These are phyloP conservation scores for Hypoxylon rickii DNA, from an alignment of 495 filamentous ascomycete genomes.

Conservation along the genomic window DNA sequence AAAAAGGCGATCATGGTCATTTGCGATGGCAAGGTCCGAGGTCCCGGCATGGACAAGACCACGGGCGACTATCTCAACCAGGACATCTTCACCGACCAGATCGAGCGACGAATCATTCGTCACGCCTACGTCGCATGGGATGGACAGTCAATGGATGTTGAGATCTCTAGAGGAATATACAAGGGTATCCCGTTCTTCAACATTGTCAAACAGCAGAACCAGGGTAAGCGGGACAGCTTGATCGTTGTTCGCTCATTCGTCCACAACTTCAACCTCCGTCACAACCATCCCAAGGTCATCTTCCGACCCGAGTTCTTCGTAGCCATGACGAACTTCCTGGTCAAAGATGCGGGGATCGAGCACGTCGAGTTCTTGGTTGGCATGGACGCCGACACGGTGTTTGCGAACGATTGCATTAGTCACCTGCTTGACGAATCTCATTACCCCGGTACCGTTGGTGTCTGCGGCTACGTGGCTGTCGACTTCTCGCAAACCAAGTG, in stretches of 20 bases:
- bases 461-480: constrained; percentile 40
- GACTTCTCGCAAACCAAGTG: constrained; percentile 30
- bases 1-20: constrained; percentile 74
- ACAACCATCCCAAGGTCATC: constrained; percentile 24
- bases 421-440: constrained; percentile 34
- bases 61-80: constrained; percentile 71
- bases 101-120: constrained; percentile 64
- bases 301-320: constrained; percentile 35
- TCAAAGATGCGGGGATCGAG: constrained; percentile 26
- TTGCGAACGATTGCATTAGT: constrained; percentile 32
- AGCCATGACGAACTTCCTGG: constrained; percentile 28
- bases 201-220: constrained; percentile 71
- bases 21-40: constrained; percentile 78
- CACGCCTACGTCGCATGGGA: constrained; percentile 65
- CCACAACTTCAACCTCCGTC: constrained; percentile 66
- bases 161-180: constrained; percentile 75
- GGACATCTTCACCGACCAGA: constrained; percentile 68
- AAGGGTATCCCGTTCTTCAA: constrained; percentile 63
- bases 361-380: constrained; percentile 36
- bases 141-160: constrained; percentile 73
- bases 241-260: constrained; percentile 79
- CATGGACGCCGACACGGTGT: constrained; percentile 43
- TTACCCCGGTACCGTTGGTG: constrained; percentile 33
- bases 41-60: constrained; percentile 70
- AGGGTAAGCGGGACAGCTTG: constrained; percentile 78